Evolutionary conservation across 2,329 filamentous ascomycete species (phyloP), one percentile per base, ranked within the genome.

Genomic region (Colletotrichum sp.): DNA sequence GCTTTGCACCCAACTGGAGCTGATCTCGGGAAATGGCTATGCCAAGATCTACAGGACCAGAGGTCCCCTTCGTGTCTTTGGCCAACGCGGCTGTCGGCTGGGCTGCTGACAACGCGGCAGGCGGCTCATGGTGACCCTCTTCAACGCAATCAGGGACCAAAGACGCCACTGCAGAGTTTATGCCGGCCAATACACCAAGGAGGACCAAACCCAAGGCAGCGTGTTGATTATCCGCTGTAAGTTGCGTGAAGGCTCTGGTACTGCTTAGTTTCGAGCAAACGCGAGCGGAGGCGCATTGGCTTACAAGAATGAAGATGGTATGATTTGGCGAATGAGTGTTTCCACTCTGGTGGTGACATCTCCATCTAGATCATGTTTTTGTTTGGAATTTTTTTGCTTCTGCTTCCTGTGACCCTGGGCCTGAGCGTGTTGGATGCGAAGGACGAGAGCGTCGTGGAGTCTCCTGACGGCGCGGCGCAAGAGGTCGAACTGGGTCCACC

Each of bases 401-500:
- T 30, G 24, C 21, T 18, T 69, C 66, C 15, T 82, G 57, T 60
- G 52, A 32, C 60, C 28, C 30, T 32, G 60, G 44, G 39, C 64
- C 30, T 74, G 71, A 12, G 62, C 24, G 21, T 44, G 62, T 28
- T 65, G 65, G 64, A 49, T 18, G 28, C 59, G 79, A 12, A 78
- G 82, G 2, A 77, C 74, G 65, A 85, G 79, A 21, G 88, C 82
- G 28, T 83, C 83, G 18, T 79, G 75, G 2, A 98, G 86, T 71
- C 89, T 89, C 10, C 86, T 85, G 10, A 94, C 83, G 72, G 92
- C 89, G 63, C 95, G 93, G 44, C 95, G 92, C 78, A 98, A 89
- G 78, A 93, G 89, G 69, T 90, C 90, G 77, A 98, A 92, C 80
- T 92, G 91, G 18, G 86, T 83, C 92, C 95, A 99, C 96, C 96